Base-by-base conservation (phyloP, 108 stramenopile species). In the Cyclotella choctawhatcheeana region DNA sequence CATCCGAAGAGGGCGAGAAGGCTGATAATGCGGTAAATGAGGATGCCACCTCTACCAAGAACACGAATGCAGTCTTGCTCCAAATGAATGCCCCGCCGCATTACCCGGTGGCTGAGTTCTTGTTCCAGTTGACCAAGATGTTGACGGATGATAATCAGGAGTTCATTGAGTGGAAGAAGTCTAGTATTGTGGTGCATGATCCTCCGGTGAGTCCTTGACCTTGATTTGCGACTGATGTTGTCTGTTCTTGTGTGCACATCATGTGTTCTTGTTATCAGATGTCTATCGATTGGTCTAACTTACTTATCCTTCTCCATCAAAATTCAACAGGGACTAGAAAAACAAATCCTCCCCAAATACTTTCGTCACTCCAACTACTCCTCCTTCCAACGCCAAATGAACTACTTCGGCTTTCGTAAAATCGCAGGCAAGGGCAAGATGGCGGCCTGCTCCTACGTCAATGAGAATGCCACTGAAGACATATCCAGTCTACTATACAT, bases 381-480 rank as follows among this genome's bases (percentile, higher is more conserved):
- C 29, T 87, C 85, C 44, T 95, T 95, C 53, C 93, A 94, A 71
- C 74, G 95, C 18, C 95, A 96, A 62, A 79, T 96, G 70, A 96
- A 93, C 69, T 96, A 96, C 78, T 96, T 96, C 67, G 95, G 95
- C 25, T 96, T 96, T 62, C 79, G 95, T 5, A 96, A 96, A 63
- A 92, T 96, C 51, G 93, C 92, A 14, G 95, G 95, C 17, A 96
- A 96, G 71, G 95, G 95, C 10, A 96, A 96, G 67, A 96, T 96
- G 95, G 85, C 88, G 12, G 93, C 95, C 16, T 96, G 95, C 70
- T 93, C 92, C 6, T 96, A 96, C 73, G 91, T 96, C 66, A 96
- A 96, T 67, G 91, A 93, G 47, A 74, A 85, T 24, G 92, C 92
- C 48, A 96, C 86, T 5, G 77, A 83, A 12, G 95, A 96, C 80